phyloP scores from a whole-genome alignment of 495 filamentous ascomycete genomes.

The Penicillium cataractarum region DNA sequence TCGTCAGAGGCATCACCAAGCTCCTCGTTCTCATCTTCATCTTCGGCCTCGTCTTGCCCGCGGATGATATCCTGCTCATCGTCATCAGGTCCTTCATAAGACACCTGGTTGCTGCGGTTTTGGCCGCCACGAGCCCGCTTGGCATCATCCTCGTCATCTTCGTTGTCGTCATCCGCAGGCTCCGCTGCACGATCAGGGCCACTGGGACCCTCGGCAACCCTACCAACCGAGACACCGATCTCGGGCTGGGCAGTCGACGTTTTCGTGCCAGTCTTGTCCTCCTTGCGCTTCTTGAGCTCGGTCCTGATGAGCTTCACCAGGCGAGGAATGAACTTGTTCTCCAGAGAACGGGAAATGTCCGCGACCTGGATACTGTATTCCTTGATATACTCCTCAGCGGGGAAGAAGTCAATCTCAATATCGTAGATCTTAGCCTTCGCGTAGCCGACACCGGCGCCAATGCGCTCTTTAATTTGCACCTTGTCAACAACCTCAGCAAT shows the following conservation, averaged over 20 bases:
- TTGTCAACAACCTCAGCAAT: constrained; percentile 86
- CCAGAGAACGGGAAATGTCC: constrained; percentile 78
- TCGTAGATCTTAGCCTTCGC: constrained; percentile 80
- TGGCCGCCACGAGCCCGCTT: constrained; percentile 74
- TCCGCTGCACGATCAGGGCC: constrained; percentile 59
- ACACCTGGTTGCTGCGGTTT: constrained; percentile 77
- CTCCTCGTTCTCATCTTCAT: constrained; percentile 50
- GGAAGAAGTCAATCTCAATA: constrained; percentile 82
- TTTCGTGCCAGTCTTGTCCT: constrained; percentile 61
- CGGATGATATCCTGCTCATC: constrained; percentile 76
- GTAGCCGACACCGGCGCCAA: constrained; percentile 67
- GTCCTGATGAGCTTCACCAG: constrained; percentile 68
- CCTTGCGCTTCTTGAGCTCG: constrained; percentile 77
- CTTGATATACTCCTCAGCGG: constrained; percentile 74
- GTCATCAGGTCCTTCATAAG: constrained; percentile 90
- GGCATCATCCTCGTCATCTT: constrained; percentile 83
- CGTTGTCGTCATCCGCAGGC: constrained; percentile 71
- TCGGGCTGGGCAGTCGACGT: constrained; percentile 73
- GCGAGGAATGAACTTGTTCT: constrained; percentile 73
- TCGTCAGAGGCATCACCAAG: constrained; percentile 14
- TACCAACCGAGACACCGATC: constrained; percentile 77
- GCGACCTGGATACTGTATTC: constrained; percentile 80
- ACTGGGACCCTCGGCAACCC: constrained; percentile 61
- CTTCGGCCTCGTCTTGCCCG: constrained; percentile 45
- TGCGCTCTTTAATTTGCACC: constrained; percentile 74